Conservation (phyloP, 495 filamentous ascomycete species). For the Hypoxylon perforatum region DNA sequence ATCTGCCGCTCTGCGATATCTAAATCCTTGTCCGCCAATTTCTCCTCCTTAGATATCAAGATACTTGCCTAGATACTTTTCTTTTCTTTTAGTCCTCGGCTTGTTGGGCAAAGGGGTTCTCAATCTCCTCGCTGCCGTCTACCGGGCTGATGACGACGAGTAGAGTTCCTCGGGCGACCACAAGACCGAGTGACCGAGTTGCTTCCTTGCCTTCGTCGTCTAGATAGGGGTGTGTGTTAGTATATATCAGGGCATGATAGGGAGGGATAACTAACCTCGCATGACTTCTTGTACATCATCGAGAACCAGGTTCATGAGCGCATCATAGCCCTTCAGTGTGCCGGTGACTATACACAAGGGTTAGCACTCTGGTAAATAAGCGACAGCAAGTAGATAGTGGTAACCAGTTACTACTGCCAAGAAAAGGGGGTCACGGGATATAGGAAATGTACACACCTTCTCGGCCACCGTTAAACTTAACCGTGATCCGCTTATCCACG, state of each 20-base stretch:
- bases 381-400: not conserved
- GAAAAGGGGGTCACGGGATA: too few species aligned
- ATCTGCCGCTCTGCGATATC: too few species aligned
- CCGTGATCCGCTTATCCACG: conserved; percentile 92
- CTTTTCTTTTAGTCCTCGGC: conserved; percentile 64
- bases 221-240: conserved; percentile 47
- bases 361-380: not conserved
- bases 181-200: conserved; percentile 84
- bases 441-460: conserved; percentile 72
- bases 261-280: conserved; percentile 68
- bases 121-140: conserved; percentile 94
- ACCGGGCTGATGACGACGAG: conserved; percentile 91
- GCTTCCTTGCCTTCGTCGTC: conserved; percentile 93
- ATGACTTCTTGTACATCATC: conserved; percentile 92
- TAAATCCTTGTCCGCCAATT: too few species aligned
- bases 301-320: conserved; percentile 96
- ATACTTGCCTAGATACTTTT: too few species aligned
- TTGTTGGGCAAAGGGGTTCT: conserved; percentile 86
- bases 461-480: conserved; percentile 95
- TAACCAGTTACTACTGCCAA: too few species aligned
- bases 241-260: not conserved
- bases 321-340: conserved; percentile 92
- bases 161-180: conserved; percentile 92
- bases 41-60: too few species aligned
- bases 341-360: conserved; percentile 72